phyloP scores from a whole-genome alignment of 306 rosid species.

The Echinosophora koreensis region DNA sequence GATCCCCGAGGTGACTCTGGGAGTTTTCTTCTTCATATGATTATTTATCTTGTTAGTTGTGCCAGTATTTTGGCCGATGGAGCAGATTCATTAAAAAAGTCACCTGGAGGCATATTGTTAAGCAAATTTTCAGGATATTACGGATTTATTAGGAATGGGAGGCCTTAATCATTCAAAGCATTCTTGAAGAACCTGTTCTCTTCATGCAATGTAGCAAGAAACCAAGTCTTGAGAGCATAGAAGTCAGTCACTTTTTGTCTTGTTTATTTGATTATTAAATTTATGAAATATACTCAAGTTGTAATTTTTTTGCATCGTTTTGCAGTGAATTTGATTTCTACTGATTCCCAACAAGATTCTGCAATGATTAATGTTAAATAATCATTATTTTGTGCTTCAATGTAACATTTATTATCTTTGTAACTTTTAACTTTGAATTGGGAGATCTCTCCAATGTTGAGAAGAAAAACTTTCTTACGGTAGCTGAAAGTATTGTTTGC shows the following conservation, averaged over 20 bases:
- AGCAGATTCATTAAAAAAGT: constrained; percentile 30
- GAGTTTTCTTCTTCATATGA: background rate
- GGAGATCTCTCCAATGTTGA: background rate
- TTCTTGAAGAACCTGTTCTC: constrained; percentile 33
- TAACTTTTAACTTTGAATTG: background rate
- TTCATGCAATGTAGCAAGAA: constrained; percentile 25
- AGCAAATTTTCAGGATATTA: constrained; percentile 21
- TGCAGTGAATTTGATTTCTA: constrained; percentile 12
- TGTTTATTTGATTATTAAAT: background rate
- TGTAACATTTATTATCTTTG: background rate
- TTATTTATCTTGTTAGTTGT: constrained; percentile 9
- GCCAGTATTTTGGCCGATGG: constrained; percentile 25
- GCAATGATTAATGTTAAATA: background rate
- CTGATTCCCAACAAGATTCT: constrained; percentile 1
- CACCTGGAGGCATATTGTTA: background rate
- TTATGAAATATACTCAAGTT: constrained; percentile 15
- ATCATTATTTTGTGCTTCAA: background rate
- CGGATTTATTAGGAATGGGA: background rate
- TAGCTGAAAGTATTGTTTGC: no score
- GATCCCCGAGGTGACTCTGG: constrained; percentile 8
- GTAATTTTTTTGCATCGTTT: constrained; percentile 30
- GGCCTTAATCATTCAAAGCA: constrained; percentile 17
- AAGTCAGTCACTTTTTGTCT: background rate
- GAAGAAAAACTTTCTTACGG: no score
- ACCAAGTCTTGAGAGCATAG: constrained; percentile 29